Conservation (phyloP, 2,329 filamentous ascomycete genomes). For the Aureobasidium sp. region DNA sequence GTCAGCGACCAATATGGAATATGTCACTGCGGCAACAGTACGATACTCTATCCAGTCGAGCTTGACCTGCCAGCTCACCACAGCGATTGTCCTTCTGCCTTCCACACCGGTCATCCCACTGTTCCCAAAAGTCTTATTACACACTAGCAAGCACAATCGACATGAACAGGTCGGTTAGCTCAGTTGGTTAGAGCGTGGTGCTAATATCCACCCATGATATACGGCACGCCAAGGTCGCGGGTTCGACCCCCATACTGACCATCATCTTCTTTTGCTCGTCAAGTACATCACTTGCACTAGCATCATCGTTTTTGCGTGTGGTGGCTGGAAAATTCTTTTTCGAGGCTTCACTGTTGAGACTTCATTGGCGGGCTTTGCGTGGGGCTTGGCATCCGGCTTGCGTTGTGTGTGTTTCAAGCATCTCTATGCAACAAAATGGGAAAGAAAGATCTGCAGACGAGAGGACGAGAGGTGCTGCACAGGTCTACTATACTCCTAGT, state of each 20-base stretch:
- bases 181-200: slow-evolving; percentile 21
- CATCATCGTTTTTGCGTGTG: neutral
- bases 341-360: neutral
- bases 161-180: slow-evolving; percentile 11
- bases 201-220: slow-evolving; percentile 13
- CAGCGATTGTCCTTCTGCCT: no score
- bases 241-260: slow-evolving; percentile 14
- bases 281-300: no score
- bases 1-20: no score
- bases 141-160: no score
- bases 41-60: no score
- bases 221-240: slow-evolving; percentile 18
- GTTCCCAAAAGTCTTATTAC: no score
- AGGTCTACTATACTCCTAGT: neutral
- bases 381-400: neutral
- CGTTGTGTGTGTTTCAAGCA: neutral
- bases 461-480: no score
- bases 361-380: neutral
- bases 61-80: no score
- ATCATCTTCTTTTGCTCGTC: neutral
- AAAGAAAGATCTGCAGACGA: no score
- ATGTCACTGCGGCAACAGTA: no score
- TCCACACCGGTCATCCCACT: no score
- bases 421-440: no score
- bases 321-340: neutral